These are phyloP conservation scores for Cercospora zeae-maydis DNA, from an alignment of 2,329 filamentous ascomycete genomes.

Conservation along the genomic window DNA sequence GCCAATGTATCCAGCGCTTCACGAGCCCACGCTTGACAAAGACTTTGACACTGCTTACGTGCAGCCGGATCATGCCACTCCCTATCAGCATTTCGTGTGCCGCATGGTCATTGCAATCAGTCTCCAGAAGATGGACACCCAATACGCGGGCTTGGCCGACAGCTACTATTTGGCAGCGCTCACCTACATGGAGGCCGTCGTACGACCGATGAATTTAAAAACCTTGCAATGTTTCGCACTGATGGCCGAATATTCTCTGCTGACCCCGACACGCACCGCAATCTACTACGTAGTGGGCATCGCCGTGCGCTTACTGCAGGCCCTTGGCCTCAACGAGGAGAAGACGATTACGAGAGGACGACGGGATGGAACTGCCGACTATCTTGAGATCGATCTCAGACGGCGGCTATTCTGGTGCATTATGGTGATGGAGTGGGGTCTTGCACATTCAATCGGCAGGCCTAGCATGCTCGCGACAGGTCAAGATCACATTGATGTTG, in stretches of 20 bases:
- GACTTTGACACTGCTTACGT: conserved; percentile 79
- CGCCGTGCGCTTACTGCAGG: conserved; percentile 81
- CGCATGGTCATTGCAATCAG: conserved; percentile 93
- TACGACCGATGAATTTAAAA: conserved; percentile 83
- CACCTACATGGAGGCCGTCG: conserved; percentile 74
- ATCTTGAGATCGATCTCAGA: conserved; percentile 81
- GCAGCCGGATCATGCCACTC: conserved; percentile 48
- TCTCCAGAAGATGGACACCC: conserved; percentile 83
- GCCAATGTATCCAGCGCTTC: conserved; percentile 79
- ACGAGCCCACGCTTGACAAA: conserved; percentile 72
- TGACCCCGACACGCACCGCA: conserved; percentile 87
- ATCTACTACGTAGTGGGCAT: conserved; percentile 92
- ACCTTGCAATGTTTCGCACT: conserved; percentile 86
- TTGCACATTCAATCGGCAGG: conserved; percentile 83
- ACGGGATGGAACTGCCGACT: conserved; percentile 59
- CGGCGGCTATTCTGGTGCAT: conserved; percentile 85
- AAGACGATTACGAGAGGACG: conserved; percentile 71
- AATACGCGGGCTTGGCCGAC: conserved; percentile 90
- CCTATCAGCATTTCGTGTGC: conserved; percentile 82
- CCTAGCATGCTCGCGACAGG: conserved; percentile 80
- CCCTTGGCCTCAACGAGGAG: conserved; percentile 82
- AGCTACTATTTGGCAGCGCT: conserved; percentile 92
- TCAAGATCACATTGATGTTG: conserved; percentile 78
- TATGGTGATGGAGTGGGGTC: conserved; percentile 79
- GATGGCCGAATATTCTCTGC: conserved; percentile 84